These are phyloP conservation scores for Calendula officinalis DNA, from an alignment of 129 eudicot genomes.

Conservation along the genomic window DNA sequence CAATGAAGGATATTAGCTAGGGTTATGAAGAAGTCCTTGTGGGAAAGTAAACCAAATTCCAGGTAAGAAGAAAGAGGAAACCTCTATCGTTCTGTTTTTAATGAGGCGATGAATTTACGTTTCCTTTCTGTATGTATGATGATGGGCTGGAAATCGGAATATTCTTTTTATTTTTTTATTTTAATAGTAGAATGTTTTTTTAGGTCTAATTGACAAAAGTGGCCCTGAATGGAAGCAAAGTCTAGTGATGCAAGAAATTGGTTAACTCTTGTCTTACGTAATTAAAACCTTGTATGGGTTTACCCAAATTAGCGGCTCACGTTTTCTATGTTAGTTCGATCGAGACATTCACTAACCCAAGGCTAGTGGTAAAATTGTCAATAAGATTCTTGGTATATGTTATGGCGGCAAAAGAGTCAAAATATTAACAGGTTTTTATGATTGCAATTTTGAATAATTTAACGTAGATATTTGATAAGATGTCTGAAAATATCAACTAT, in stretches of 20 bases:
- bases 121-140: slow-evolving; percentile 6
- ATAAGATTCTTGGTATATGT: no score
- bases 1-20: slow-evolving; percentile 29
- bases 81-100: neutral
- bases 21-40: slow-evolving; percentile 27
- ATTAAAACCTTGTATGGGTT: slow-evolving; percentile 24
- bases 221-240: slow-evolving; percentile 33
- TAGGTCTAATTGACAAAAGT: slow-evolving; percentile 27
- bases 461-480: no score
- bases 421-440: no score
- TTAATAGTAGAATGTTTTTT: neutral
- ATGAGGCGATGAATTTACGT: slow-evolving; percentile 4
- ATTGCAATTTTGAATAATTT: no score
- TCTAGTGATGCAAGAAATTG: slow-evolving; percentile 32
- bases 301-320: slow-evolving; percentile 28
- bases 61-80: slow-evolving; percentile 30
- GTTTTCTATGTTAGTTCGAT: neutral
- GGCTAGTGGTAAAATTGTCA: no score
- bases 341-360: no score
- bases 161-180: neutral
- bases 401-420: no score
- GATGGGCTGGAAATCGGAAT: neutral
- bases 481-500: no score
- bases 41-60: slow-evolving; percentile 35
- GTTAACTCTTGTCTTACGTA: slow-evolving; percentile 32